These are phyloP conservation scores for Annulohypoxylon moriforme DNA, from an alignment of 495 filamentous ascomycete genomes.

Conservation along the genomic window DNA sequence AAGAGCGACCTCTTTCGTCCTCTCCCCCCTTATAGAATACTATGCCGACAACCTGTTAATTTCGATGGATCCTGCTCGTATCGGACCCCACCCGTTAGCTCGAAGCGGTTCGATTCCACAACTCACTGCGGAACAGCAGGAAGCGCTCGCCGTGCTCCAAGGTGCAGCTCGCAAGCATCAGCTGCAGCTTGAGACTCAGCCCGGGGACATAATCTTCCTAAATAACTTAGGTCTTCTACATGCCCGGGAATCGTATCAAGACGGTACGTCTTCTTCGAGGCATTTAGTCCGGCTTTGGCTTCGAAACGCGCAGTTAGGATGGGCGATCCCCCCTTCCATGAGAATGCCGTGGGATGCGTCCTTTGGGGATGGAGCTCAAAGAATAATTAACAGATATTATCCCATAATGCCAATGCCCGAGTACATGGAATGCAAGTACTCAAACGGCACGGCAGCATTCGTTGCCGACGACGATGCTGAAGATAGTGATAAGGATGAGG, in stretches of 20 bases:
- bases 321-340: constrained; percentile 56
- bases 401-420: constrained; percentile 51
- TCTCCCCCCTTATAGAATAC: constrained; percentile 54
- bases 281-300: constrained; percentile 66
- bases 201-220: constrained; percentile 71
- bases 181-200: constrained; percentile 58
- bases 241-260: constrained; percentile 61
- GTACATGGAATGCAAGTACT: constrained; percentile 58
- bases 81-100: constrained; percentile 54
- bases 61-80: constrained; percentile 56
- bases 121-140: constrained; percentile 48
- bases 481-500: constrained; percentile 45
- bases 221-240: constrained; percentile 73
- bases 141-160: constrained; percentile 52
- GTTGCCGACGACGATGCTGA: constrained; percentile 47
- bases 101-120: constrained; percentile 45
- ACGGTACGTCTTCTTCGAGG: constrained; percentile 49
- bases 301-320: constrained; percentile 54
- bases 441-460: constrained; percentile 59
- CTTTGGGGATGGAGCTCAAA: constrained; percentile 46
- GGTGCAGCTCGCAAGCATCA: constrained; percentile 50
- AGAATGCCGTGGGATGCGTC: constrained; percentile 58
- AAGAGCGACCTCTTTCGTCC: constrained; percentile 48
- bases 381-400: constrained; percentile 47
- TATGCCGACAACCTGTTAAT: constrained; percentile 50